Evolutionary conservation across 208 protist species (phyloP), one percentile per base, ranked within the genome.

Genomic region (Trypanosoma lewisi): DNA sequence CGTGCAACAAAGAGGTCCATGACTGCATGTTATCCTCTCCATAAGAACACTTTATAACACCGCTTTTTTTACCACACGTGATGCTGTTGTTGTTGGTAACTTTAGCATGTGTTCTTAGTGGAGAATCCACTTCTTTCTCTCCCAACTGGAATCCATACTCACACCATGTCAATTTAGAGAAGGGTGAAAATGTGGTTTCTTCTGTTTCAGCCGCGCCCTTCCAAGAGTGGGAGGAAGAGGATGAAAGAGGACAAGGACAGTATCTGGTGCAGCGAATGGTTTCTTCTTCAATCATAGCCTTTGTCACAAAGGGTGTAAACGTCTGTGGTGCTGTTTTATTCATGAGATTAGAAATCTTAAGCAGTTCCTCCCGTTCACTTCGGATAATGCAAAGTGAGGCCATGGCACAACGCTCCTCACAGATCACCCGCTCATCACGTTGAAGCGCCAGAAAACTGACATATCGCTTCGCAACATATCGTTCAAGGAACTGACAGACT

Each of bases 371-470:
- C 30, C 86, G 81, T 62, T 94, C 83, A 34, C 69, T 48, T 4
- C 83, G 82, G 19, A 87, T 67, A 21, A 94, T 45, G 12, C 42
- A 62, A 36, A 71, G 39, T 37, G 56, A 64, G 34, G 54, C 70
- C 21, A 82, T 77, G 36, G 73, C 67, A 55, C 80, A 91, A 41
- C 75, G 63, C 45, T 77, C 47, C 28, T 86, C 50, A 45, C 83
- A 50, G 33, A 89, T 44, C 37, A 57, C 54, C 5, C 80, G 76
- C 66, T 94, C 85, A 51, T 91, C 83, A 12, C 87, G 80, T 51
- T 83, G 70, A 37, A 77, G 27, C 9, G 61, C 61, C 23, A 94
- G 72, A 57, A 60, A 61, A 12, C 44, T 55, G 19, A 78, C 55
- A 41, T 68, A 21, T 19, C 77, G 82, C 53, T 69, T 67, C 47